Conservation (phyloP, 257 asterid genomes). For the Galeopsis tetrahit region DNA sequence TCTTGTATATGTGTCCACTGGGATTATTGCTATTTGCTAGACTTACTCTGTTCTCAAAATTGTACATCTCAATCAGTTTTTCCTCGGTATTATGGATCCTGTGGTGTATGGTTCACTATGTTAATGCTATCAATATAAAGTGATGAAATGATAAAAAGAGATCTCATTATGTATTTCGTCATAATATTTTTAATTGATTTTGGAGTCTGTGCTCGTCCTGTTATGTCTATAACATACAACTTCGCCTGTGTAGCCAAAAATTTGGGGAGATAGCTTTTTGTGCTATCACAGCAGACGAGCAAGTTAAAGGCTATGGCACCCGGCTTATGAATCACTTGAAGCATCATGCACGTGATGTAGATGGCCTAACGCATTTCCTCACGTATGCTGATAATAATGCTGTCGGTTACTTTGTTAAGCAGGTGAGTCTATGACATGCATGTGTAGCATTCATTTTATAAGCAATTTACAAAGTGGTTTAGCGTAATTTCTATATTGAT, state of each 20-base stretch:
- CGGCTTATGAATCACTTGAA: conserved; percentile 97
- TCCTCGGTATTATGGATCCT: conserved; percentile 7
- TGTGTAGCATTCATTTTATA: conserved; percentile 16
- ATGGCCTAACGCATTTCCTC: conserved; percentile 92
- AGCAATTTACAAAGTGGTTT: conserved; percentile 29
- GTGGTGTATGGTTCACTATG: conserved; percentile 19
- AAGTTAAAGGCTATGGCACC: conserved; percentile 98
- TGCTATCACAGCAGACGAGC: conserved; percentile 96
- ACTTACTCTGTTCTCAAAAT: conserved; percentile 14
- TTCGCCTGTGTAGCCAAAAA: conserved; percentile 68
- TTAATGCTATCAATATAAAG: conserved; percentile 12
- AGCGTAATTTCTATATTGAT: conserved; percentile 1
- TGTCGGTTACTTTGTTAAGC: conserved; percentile 98
- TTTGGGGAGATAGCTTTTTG: conserved; percentile 99
- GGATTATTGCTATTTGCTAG: neutral
- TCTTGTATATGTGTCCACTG: neutral
- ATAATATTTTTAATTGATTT: conserved; percentile 10
- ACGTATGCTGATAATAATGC: conserved; percentile 99
- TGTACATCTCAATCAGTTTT: conserved; percentile 24
- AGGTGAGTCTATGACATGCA: conserved; percentile 52
- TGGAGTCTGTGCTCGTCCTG: conserved; percentile 15
- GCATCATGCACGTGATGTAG: conserved; percentile 96
- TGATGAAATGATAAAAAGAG: neutral
- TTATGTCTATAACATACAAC: conserved; percentile 29
- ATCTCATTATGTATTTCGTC: conserved; percentile 11